Percentiles rank a stretch among this genome's conserved stretches.
Evolutionary conservation across 202 grass and related monocot species (phyloP).

Genomic region (Zoysia matrella): DNA sequence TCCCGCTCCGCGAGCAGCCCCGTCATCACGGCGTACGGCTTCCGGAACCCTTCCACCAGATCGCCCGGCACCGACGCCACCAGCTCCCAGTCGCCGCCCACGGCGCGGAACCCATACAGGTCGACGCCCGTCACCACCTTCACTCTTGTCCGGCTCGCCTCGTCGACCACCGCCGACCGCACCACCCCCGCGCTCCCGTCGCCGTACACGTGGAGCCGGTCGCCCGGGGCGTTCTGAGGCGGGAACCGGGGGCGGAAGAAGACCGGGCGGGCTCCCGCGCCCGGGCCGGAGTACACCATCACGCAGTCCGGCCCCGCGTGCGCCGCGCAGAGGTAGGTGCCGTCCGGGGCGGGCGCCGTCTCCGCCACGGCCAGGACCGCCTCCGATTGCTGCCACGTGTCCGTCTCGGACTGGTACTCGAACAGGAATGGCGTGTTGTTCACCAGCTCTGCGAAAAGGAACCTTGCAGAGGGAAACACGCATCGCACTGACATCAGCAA

Average conservation of each 20-base stretch:
- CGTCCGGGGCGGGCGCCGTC: not conserved
- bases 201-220: constrained; percentile 80
- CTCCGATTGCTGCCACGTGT: constrained; percentile 69
- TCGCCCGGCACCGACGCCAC: constrained; percentile 58
- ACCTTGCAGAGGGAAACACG: constrained; percentile 38
- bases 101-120: constrained; percentile 62
- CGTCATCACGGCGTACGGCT: constrained; percentile 86
- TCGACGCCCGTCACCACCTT: constrained; percentile 73
- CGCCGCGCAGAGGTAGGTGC: constrained; percentile 65
- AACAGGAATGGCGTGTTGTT: constrained; percentile 69
- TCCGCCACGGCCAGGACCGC: constrained; percentile 26
- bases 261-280: constrained; percentile 41
- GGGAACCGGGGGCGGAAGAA: constrained; percentile 81
- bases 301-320: constrained; percentile 71
- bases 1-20: constrained; percentile 85
- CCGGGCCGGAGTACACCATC: constrained; percentile 56
- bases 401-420: constrained; percentile 78
- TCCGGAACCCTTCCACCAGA: constrained; percentile 67
- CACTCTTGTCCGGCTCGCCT: constrained; percentile 46
- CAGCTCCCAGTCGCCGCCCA: constrained; percentile 70
- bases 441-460: constrained; percentile 86
- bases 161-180: constrained; percentile 65
- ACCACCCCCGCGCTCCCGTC: constrained; percentile 81
- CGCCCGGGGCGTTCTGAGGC: constrained; percentile 36
- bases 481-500: constrained; percentile 2